Base-by-base conservation (phyloP, 2,329 filamentous ascomycete species). In the Cordyceps farinosa region DNA sequence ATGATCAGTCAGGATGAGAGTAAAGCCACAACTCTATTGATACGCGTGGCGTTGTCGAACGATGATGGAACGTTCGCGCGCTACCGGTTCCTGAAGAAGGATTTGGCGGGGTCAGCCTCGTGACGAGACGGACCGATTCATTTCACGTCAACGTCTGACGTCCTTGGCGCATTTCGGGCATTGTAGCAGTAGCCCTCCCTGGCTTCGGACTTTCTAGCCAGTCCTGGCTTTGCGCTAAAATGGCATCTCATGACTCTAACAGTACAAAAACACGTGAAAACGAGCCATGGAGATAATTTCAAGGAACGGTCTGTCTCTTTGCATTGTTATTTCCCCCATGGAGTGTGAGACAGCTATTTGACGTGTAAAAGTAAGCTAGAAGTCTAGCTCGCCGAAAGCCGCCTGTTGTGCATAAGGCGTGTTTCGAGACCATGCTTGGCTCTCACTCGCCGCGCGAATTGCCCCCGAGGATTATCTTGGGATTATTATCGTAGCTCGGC, bases 81-180 rank as follows among this genome's bases (percentile, higher is more conserved):
- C 27, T 15, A 56, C 53, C 17, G 30, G 29, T 40, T 29, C 30
- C 30, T 15, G 55, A n/a, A 11, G 44, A 32, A 30, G 34, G 56
- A 30, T 51, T 29, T 51, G 45, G 27, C 45, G 34, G 45, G 56
- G 32, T 51, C 27, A 32, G 30, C 44, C 32, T 51, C 45, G 45
- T 51, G 45, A 51, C 56, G 34, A 59, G 45, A 59, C 44, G 56
- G 56, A 59, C 56, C 45, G 56, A 59, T 59, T 51, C 38, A 42
- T 1, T 42, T 40, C 22, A 42, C 56, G 34, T 40, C 34, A n/a
- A 51, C 32, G 30, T 51, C 56, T 59, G 34, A 59, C 56, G 22
- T 42, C 13, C 34, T 2, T n/a, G 55, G 44, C n/a, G 55, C 42
- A 4, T 38, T 5, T 47, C 22, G 22, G 22, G 22, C 22, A 22